Conservation (phyloP, 495 filamentous ascomycete species). For the Apodospora peruviana region DNA sequence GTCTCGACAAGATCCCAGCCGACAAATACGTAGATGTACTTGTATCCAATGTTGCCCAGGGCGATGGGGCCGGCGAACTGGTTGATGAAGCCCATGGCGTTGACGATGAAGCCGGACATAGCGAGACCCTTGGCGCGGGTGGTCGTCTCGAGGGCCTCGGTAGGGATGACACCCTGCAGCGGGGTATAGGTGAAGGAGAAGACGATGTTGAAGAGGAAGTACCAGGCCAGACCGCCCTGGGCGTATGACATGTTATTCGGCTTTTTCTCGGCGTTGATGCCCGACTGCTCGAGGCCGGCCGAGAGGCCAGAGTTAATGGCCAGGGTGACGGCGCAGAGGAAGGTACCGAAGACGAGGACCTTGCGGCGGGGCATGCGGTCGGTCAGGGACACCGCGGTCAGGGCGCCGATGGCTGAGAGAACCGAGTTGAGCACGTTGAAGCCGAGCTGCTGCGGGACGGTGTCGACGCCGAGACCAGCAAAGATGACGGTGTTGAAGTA, state of each 20-base stretch:
- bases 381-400: conserved; percentile 35
- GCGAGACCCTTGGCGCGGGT: conserved; percentile 48
- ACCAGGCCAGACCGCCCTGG: conserved; percentile 39
- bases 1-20: conserved; percentile 42
- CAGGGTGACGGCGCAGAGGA: conserved; percentile 44
- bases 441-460: conserved; percentile 32
- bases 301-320: conserved; percentile 43
- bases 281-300: conserved; percentile 34
- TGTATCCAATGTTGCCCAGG: conserved; percentile 41
- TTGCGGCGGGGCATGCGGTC: conserved; percentile 42
- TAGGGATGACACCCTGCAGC: conserved; percentile 54
- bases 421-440: conserved; percentile 43
- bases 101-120: conserved; percentile 37
- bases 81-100: conserved; percentile 46
- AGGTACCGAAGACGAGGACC: conserved; percentile 37
- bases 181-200: conserved; percentile 58
- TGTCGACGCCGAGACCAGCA: conserved; percentile 23
- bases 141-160: conserved; percentile 47
- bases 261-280: conserved; percentile 1
- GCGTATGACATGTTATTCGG: conserved; percentile 21
- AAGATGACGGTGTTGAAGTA: conserved; percentile 37
- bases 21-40: conserved; percentile 47
- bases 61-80: conserved; percentile 46
- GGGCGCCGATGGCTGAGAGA: conserved; percentile 39
- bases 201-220: conserved; percentile 56